Percentiles rank a stretch among this genome's conserved stretches.
Evolutionary conservation across 345 rosid species (phyloP).

Genomic region (Aurinia saxatilis): DNA sequence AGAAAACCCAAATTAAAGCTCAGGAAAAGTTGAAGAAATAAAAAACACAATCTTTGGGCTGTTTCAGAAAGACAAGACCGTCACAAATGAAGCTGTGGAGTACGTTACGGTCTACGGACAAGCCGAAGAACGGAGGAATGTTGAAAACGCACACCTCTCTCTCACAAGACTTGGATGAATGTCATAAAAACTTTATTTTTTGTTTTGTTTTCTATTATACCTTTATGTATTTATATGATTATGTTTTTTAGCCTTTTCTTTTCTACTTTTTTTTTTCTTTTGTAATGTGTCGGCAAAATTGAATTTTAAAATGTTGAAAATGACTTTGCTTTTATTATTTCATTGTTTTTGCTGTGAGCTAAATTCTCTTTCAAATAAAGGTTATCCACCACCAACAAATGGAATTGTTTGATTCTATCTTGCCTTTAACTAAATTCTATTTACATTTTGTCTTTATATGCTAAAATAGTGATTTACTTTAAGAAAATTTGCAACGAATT

Average conservation of each 20-base stretch:
- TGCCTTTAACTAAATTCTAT: too few species aligned
- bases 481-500: too few species aligned
- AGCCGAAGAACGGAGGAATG: slow-evolving; percentile 9
- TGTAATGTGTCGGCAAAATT: slow-evolving; percentile 13
- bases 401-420: too few species aligned
- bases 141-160: slow-evolving; percentile 12
- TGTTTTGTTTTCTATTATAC: background rate
- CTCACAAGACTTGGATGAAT: background rate
- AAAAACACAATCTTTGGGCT: background rate
- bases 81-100: background rate
- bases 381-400: too few species aligned
- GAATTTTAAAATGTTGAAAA: background rate
- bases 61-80: background rate
- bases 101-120: background rate
- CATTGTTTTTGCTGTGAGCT: too few species aligned
- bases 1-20: background rate
- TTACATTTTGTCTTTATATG: too few species aligned
- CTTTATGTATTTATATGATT: background rate
- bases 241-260: background rate
- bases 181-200: background rate
- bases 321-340: too few species aligned
- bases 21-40: too few species aligned
- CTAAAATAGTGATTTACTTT: too few species aligned
- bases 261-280: too few species aligned
- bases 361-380: too few species aligned